Base-by-base conservation (phyloP, 1,139 yeast genomes). In the Pichia sp. region DNA sequence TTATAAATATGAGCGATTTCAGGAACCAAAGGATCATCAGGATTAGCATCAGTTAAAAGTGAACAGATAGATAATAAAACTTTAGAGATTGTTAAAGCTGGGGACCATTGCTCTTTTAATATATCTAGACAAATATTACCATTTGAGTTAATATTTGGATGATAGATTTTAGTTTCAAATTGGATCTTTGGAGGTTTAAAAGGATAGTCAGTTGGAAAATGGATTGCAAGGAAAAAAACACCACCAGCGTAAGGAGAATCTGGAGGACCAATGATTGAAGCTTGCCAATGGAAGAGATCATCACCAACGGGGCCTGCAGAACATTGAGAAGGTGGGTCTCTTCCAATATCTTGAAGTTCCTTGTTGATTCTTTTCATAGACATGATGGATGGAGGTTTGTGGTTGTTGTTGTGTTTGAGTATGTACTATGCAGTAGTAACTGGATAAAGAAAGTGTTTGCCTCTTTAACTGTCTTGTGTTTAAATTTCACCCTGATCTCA, bases 231-330 rank as follows among this genome's bases (percentile, higher is more conserved):
- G 63, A 77, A 77, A 67, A 78, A 81, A 53, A 70, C 75, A 58
- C 80, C 73, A 44, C 80, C 80, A 44, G 77, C 81, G 61, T 80
- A 81, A 53, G 79, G 80, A 9, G 87, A 80, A 47, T 74, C 85
- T 47, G 70, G 70, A 13, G 85, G 84, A n/a, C 87, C 87, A 58
- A 75, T 75, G 52, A 82, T 78, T 13, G 83, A 77, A 22, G 83
- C 86, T 22, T 76, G 75, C 87, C 87, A 82, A 56, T 71, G 72
- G 46, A 77, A 72, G 53, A 82, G 66, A 62, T 81, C 80, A 66
- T 93, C 98, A 53, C 97, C 97, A 49, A 89, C 95, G 65, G 99
- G 99, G 49, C 99, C 99, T 13, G 99, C 99, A 43, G 98, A 90
- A 74, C 99, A 95, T 49, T 97, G 90, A 56, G 98, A 88, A 67